A percentile compares a stretch with the other conserved stretches of the same genome.
These are phyloP conservation scores for Neurospora sp. DNA, from an alignment of 495 filamentous ascomycete species.

Conservation along the genomic window DNA sequence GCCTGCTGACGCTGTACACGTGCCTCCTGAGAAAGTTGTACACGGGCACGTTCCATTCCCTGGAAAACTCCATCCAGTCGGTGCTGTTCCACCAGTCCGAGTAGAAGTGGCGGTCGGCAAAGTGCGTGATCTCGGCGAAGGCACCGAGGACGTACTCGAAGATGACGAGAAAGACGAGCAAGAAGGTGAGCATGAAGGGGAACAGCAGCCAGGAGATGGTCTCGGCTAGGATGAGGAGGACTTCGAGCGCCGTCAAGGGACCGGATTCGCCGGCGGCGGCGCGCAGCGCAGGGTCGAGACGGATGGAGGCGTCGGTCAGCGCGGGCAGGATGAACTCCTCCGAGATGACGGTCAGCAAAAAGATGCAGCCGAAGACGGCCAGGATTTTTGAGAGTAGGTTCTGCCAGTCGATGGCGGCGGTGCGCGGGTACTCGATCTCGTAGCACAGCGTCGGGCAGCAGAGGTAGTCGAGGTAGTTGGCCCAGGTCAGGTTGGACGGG, in stretches of 20 bases:
- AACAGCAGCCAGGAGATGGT: constrained; percentile 91
- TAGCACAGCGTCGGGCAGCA: constrained; percentile 95
- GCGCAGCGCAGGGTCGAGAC: constrained; percentile 40
- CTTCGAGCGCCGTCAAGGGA: constrained; percentile 46
- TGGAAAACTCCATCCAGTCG: constrained; percentile 90
- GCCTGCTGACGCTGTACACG: constrained; percentile 74
- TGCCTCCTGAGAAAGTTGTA: constrained; percentile 94
- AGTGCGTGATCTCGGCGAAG: constrained; percentile 89
- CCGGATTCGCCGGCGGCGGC: constrained; percentile 20
- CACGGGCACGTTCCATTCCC: constrained; percentile 98
- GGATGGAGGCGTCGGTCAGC: constrained; percentile 59
- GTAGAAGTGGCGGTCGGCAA: constrained; percentile 93
- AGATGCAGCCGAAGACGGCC: constrained; percentile 95
- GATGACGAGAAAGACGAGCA: constrained; percentile 92
- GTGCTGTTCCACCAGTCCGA: constrained; percentile 91
- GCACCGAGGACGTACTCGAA: constrained; percentile 95
- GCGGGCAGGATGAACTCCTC: constrained; percentile 96
- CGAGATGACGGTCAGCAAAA: constrained; percentile 78
- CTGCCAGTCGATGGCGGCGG: constrained; percentile 59
- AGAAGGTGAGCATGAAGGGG: constrained; percentile 93
- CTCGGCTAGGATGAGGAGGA: constrained; percentile 71
- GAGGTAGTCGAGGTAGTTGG: constrained; percentile 79
- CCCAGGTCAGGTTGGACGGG: constrained; percentile 71
- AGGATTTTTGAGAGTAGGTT: constrained; percentile 74
- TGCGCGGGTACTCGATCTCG: constrained; percentile 92